These are phyloP conservation scores for Amanita pallidorosea DNA, from an alignment of 768 basidiomycete species.

Conservation along the genomic window DNA sequence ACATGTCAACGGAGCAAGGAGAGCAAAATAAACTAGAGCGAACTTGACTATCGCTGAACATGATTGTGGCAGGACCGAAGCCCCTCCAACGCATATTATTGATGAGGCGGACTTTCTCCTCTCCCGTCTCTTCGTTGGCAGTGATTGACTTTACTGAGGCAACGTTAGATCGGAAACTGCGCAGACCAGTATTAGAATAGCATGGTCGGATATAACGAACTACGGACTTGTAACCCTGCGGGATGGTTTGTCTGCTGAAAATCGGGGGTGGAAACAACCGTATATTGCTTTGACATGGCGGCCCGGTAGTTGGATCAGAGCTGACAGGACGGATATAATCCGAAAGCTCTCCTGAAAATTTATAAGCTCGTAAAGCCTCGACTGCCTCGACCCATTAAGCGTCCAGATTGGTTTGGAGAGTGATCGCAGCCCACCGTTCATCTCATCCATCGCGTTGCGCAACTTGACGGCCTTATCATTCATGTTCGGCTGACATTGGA, in stretches of 20 bases:
- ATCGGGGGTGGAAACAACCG: constrained; percentile 82
- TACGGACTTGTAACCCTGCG: constrained; percentile 71
- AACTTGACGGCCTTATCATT: constrained; percentile 62
- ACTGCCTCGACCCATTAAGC: constrained; percentile 34
- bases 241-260: constrained; percentile 73
- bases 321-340: constrained; percentile 35
- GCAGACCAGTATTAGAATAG: neutral
- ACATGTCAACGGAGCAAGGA: neutral
- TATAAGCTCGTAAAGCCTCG: constrained; percentile 60
- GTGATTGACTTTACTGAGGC: constrained; percentile 61
- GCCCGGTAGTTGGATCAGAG: too few relatives aligned
- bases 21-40: constrained; percentile 6
- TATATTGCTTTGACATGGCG: constrained; percentile 38
- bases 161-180: constrained; percentile 69
- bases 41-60: constrained; percentile 53
- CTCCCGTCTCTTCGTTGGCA: constrained; percentile 66
- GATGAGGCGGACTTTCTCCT: constrained; percentile 74
- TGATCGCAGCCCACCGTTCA: constrained; percentile 58
- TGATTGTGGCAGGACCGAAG: constrained; percentile 61
- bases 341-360: constrained; percentile 56
- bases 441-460: constrained; percentile 59
- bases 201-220: neutral
- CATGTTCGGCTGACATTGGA: constrained; percentile 72
- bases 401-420: neutral
- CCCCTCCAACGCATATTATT: constrained; percentile 84